phyloP scores from a whole-genome alignment of 805 yeast species.

The Nematodospora valgi region DNA sequence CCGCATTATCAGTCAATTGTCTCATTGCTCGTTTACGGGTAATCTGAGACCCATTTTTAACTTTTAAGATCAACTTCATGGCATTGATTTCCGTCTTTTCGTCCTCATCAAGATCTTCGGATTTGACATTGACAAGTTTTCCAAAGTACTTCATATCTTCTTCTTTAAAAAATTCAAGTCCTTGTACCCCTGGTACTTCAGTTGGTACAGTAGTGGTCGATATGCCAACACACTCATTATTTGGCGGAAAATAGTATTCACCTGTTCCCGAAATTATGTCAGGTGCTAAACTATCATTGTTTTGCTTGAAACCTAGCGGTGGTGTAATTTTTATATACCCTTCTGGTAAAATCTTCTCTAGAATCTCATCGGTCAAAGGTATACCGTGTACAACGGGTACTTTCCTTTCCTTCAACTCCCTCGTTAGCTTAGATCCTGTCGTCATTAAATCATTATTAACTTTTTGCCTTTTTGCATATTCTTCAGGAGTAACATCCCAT shows the following conservation, averaged over 20 bases:
- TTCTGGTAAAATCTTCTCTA: constrained; percentile 49
- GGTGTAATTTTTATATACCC: constrained; percentile 45
- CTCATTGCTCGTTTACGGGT: constrained; percentile 69
- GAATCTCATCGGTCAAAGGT: constrained; percentile 41
- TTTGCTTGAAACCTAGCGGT: constrained; percentile 44
- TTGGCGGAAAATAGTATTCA: constrained; percentile 54
- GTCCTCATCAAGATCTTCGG: constrained; percentile 37
- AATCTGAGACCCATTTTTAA: constrained; percentile 75
- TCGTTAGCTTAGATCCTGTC: background rate
- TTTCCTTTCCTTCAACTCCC: constrained; percentile 11
- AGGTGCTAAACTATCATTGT: constrained; percentile 21
- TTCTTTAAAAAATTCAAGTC: constrained; percentile 64
- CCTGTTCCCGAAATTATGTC: constrained; percentile 20
- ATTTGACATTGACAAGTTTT: constrained; percentile 34
- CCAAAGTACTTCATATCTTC: constrained; percentile 73
- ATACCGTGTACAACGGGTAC: constrained; percentile 27
- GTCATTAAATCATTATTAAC: background rate
- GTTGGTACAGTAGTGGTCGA: constrained; percentile 26
- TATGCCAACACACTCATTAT: constrained; percentile 22
- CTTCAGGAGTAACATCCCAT: constrained; percentile 45
- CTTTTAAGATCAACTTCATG: constrained; percentile 58
- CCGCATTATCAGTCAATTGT: constrained; percentile 60
- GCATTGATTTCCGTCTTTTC: constrained; percentile 61
- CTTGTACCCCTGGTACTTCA: constrained; percentile 59
- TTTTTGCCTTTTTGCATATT: constrained; percentile 16